Conservation (phyloP, 2,329 filamentous ascomycete genomes). For the Celoporthe dispersa region DNA sequence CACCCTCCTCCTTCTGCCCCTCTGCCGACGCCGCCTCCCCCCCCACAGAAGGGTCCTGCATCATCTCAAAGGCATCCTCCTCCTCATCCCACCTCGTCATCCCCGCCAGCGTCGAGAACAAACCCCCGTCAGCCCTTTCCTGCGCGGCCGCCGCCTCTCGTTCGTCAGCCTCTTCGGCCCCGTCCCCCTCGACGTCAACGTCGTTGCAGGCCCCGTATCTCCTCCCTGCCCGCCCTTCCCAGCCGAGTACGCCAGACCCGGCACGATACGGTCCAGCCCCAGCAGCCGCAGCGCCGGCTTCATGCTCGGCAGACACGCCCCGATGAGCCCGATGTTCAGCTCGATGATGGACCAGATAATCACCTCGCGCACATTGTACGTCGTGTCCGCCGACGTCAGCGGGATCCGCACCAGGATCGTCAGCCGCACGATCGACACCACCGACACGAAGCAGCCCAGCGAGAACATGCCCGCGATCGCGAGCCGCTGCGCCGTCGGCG, state of each 20-base stretch:
- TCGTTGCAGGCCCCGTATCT: not conserved
- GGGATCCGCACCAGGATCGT: not conserved
- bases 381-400: constrained; percentile 1
- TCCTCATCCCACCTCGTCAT: not conserved
- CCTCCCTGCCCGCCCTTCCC: not conserved
- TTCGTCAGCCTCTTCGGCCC: not conserved
- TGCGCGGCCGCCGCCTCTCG: constrained; percentile 2
- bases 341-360: constrained; percentile 1
- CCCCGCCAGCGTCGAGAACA: not conserved
- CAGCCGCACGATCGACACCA: constrained; percentile 1
- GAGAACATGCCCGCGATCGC: constrained; percentile 3
- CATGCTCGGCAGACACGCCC: not conserved
- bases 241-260: not conserved
- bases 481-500: constrained; percentile 1
- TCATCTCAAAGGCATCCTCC: constrained; percentile 1
- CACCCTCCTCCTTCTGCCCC: not conserved
- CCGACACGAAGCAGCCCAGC: not conserved
- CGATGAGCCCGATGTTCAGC: not conserved
- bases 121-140: not conserved
- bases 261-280: not conserved
- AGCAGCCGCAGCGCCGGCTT: constrained; percentile 6
- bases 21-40: not conserved
- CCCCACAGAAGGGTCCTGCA: not conserved
- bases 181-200: not conserved
- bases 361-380: not conserved